Percentiles rank a stretch among this genome's conserved stretches.
Conservation (phyloP, 257 asterid genomes). For the Schizonepeta tenuifolia region DNA sequence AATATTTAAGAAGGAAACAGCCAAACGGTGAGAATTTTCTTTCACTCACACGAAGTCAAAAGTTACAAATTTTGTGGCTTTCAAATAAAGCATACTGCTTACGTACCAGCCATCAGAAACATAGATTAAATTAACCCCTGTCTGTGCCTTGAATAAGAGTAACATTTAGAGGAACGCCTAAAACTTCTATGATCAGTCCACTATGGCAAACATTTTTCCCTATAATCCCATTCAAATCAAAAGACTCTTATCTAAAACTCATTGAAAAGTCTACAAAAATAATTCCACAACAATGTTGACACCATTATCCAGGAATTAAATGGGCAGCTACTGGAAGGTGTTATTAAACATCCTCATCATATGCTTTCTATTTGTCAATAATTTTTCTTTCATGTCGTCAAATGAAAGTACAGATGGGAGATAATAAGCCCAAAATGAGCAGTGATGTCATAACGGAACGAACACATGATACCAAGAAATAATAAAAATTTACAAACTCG, state of each 20-base stretch:
- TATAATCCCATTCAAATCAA: background rate
- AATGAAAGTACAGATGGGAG: background rate
- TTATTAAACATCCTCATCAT: background rate
- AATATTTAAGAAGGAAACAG: background rate
- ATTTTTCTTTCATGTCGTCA: background rate
- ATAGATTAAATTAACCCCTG: background rate
- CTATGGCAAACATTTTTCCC: constrained; percentile 1
- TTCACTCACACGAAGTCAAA: background rate
- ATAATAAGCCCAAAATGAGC: constrained; percentile 1
- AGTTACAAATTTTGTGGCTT: constrained; percentile 1
- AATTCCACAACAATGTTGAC: background rate
- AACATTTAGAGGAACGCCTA: background rate
- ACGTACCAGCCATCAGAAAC: constrained; percentile 6
- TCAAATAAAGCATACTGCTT: constrained; percentile 17
- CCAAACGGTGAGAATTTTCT: background rate
- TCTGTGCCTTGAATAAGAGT: background rate
- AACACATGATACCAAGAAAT: background rate
- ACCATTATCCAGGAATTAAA: constrained; percentile 7
- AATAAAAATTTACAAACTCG: background rate
- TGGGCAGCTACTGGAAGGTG: background rate
- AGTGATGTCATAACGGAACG: too few species aligned
- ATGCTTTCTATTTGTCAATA: background rate
- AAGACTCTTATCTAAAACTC: constrained; percentile 8
- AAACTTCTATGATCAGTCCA: constrained; percentile 2
- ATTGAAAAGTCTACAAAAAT: background rate